These are phyloP conservation scores for Candida namnaoensis DNA, from an alignment of 805 yeast species.

Conservation along the genomic window DNA sequence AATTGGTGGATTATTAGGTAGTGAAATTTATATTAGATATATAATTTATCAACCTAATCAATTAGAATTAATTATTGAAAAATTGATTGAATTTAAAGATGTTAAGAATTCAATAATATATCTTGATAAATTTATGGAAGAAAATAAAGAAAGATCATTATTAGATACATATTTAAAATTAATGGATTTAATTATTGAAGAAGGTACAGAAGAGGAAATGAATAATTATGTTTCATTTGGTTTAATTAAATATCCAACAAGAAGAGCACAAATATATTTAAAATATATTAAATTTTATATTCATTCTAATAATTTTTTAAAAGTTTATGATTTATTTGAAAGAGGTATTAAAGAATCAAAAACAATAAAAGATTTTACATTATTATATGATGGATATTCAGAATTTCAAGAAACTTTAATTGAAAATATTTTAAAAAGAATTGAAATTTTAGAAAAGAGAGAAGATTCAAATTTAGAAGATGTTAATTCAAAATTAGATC, in stretches of 20 bases:
- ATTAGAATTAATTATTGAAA: conserved; percentile 23
- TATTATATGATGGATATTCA: conserved; percentile 52
- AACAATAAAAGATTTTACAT: conserved; percentile 54
- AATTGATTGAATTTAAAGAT: conserved; percentile 24
- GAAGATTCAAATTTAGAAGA: conserved; percentile 8
- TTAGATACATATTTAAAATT: conserved; percentile 39
- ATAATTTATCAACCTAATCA: conserved; percentile 18
- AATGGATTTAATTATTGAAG: conserved; percentile 25
- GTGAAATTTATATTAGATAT: conserved; percentile 22
- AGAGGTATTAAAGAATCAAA: conserved; percentile 35
- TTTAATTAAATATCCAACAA: conserved; percentile 46
- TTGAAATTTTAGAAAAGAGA: neutral
- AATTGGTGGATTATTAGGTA: conserved; percentile 28
- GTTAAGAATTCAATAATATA: conserved; percentile 19
- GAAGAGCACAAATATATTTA: conserved; percentile 38
- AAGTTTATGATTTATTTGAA: conserved; percentile 36
- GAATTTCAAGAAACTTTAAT: conserved; percentile 49
- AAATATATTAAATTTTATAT: conserved; percentile 41
- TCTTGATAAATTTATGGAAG: conserved; percentile 24
- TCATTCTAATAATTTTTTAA: conserved; percentile 23
- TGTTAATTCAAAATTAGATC: conserved; percentile 27
- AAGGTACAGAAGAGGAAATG: conserved; percentile 11
- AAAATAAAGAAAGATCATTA: conserved; percentile 28
- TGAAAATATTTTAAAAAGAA: conserved; percentile 7
- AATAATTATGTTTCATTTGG: conserved; percentile 28